These are phyloP conservation scores for Saccharomycopsis microspora DNA, from an alignment of 805 yeast genomes.

Conservation along the genomic window DNA sequence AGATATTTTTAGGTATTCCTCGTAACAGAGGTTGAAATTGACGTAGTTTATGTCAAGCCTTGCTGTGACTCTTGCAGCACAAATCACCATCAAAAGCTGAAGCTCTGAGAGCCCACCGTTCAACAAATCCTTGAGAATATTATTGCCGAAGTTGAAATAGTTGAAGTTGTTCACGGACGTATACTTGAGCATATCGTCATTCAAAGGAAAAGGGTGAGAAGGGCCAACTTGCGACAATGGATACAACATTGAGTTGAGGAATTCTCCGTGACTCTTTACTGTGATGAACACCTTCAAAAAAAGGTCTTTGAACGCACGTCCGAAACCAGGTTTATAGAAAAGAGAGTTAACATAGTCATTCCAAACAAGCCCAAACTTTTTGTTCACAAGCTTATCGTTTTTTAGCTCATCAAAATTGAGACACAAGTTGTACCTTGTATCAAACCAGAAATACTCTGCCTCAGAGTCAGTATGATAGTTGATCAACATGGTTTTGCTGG, in stretches of 20 bases:
- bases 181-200: constrained; percentile 10
- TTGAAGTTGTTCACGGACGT: constrained; percentile 17
- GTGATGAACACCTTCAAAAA: constrained; percentile 22
- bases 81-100: constrained; percentile 59
- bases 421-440: constrained; percentile 13
- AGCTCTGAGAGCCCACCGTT: constrained; percentile 45
- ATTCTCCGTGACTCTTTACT: constrained; percentile 25
- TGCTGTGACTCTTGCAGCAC: constrained; percentile 61
- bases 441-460: constrained; percentile 16
- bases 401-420: constrained; percentile 9
- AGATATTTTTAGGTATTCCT: constrained; percentile 57
- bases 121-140: constrained; percentile 9
- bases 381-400: constrained; percentile 12
- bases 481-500: not conserved
- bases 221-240: constrained; percentile 22
- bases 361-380: constrained; percentile 15
- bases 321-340: constrained; percentile 7
- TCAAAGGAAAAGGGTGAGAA: constrained; percentile 19
- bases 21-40: constrained; percentile 66
- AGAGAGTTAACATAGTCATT: constrained; percentile 15
- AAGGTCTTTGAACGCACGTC: constrained; percentile 14
- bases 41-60: constrained; percentile 47
- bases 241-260: constrained; percentile 24
- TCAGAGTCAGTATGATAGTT: constrained; percentile 15
- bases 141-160: constrained; percentile 16